These are phyloP conservation scores for Aegilops speltoides DNA, from an alignment of 176 grass and related monocot genomes.

Conservation along the genomic window DNA sequence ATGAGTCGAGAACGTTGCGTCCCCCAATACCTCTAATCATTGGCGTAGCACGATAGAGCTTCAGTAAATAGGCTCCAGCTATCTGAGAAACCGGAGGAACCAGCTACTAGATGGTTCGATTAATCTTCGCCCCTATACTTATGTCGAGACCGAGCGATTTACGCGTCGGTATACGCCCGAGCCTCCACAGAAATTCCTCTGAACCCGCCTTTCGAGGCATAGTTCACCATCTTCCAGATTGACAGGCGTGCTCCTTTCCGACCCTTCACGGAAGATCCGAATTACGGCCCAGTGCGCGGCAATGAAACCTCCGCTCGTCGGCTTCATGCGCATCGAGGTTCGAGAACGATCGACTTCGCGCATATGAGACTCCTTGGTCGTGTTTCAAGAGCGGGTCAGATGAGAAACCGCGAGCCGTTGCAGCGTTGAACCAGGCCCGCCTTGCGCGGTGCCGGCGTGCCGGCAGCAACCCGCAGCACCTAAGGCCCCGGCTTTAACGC, in stretches of 20 bases:
- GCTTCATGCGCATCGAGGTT: not conserved
- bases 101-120: slow-evolving; percentile 69
- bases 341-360: no score
- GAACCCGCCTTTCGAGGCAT: no score
- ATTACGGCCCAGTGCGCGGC: no score
- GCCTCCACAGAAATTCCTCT: slow-evolving; percentile 37
- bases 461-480: no score
- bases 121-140: slow-evolving; percentile 68
- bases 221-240: not conserved
- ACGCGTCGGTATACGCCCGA: slow-evolving; percentile 57
- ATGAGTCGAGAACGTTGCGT: slow-evolving; percentile 76
- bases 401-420: not conserved
- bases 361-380: not conserved
- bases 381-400: slow-evolving; percentile 73
- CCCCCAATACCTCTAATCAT: slow-evolving; percentile 90
- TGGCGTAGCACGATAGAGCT: slow-evolving; percentile 82
- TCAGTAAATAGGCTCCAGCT: slow-evolving; percentile 52
- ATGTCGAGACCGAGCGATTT: slow-evolving; percentile 57
- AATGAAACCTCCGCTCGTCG: slow-evolving; percentile 21
- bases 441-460: no score
- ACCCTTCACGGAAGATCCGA: slow-evolving; percentile 68
- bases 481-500: no score
- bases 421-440: no score
- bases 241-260: slow-evolving; percentile 73
- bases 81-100: slow-evolving; percentile 81